Evolutionary conservation across 352 stramenopile species (phyloP), one percentile per base, ranked within the genome.

Genomic region (Globisporangium solare): DNA sequence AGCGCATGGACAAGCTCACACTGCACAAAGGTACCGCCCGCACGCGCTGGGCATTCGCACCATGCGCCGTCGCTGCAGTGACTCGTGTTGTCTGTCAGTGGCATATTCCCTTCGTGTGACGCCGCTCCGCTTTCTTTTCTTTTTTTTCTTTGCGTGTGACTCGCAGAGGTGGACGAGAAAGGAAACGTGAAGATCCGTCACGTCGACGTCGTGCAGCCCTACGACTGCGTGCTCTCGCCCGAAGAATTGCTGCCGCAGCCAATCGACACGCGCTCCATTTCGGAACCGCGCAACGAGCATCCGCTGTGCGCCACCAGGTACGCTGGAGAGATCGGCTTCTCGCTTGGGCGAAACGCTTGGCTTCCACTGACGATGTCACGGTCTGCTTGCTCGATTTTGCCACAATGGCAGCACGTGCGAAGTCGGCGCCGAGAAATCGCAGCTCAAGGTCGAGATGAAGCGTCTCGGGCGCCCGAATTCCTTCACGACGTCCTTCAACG

Each of bases 401-500:
- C 6, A 24, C 27, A 45, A 45, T 7, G 41, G 20, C 27, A 83
- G 71, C 57, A 81, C 65, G 27, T 77, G 79, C 51, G 76, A 89
- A 17, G 79, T 91, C 31, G 80, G 83, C n/a, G 71, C 72, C 18
- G 83, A 91, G 40, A 93, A 93, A 51, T 56, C 78, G 18, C 76
- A 88, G 51, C 58, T 90, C 21, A 89, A 88, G 64, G 67, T 93
- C 54, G 76, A 90, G 5, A 52, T 78, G 8, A 80, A 89, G 49
- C 80, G 76, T 32, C 66, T 76, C 22, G 77, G 76, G 10, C 74
- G 79, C 0, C 83, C 80, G 12, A 89, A 88, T 59, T 86, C 68
- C 1, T 91, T 93, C 65, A 90, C 83, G 13, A 85, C 70, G 21
- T 88, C 83, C n/a, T 93, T 93, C 69, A 89, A 93, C 60, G 83